Evolutionary conservation across 148 eudicot genomes (phyloP), one percentile per base, ranked within the genome.

Genomic region (Rhododendron ovatum): DNA sequence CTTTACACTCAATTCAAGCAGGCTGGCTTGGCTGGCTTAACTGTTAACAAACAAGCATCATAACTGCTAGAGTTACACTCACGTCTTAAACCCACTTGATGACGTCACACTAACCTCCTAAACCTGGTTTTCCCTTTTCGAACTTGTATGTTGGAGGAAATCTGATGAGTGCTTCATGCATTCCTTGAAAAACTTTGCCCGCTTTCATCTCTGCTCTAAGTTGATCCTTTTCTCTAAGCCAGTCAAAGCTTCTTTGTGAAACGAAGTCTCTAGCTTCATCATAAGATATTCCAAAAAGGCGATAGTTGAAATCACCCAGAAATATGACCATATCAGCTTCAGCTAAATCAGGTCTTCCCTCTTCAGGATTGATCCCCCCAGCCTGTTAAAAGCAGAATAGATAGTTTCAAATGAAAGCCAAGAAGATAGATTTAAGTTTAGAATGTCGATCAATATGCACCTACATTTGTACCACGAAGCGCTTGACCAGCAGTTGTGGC

Each of bases 131-230:
- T 83, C 95, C 92, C 81, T 91, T 94, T 86, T 97, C 99, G 28
- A 97, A 97, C 92, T 97, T 97, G 91, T 97, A 97, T 7, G 99
- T 97, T 22, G 99, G 98, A 82, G 99, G 98, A 86, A 97, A 97
- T 80, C 91, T 91, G 83, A 97, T 91, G 82, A 94, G 90, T 17
- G 96, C 98, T 88, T 97, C 99, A 14, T 94, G 96, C 99, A 97
- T 97, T 88, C 99, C 98, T 88, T 97, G 99, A 90, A 97, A 97
- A 81, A 93, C 99, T 90, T 89, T 95, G 41, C 99, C 99, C 33
- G 98, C 95, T 89, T 93, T 95, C 98, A 97, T 97, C 90, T 97
- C 99, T 47, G 96, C 96, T 88, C 98, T 91, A 45, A 97, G 95
- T 88, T 97, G 99, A 91, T 97, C 99, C 90, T 91, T 97, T 88